A percentile compares a stretch with the other conserved stretches of the same genome.
These are phyloP conservation scores for Cryphonectria japonica DNA, from an alignment of 2,329 filamentous ascomycete species.

Conservation along the genomic window DNA sequence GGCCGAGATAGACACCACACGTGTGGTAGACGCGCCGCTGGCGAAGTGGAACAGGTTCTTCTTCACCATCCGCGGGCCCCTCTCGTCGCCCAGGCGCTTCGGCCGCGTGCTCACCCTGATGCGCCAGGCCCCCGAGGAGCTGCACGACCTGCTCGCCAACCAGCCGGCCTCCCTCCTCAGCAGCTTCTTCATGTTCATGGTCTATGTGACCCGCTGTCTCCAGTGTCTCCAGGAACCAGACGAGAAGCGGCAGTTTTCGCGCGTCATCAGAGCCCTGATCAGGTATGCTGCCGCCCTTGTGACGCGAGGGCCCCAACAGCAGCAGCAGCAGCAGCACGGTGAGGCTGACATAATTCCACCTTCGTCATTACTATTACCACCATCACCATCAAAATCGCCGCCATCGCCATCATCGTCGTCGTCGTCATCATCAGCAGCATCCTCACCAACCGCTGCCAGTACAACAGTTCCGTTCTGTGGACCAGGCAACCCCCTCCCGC, in stretches of 20 bases:
- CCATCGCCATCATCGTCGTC: not conserved
- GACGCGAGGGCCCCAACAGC: not conserved
- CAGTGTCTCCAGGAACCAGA: not conserved
- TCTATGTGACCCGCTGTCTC: constrained; percentile 12
- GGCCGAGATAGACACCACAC: not conserved
- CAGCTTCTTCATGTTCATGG: constrained; percentile 21
- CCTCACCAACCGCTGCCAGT: not conserved
- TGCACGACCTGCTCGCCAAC: constrained; percentile 7
- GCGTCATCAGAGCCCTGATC: constrained; percentile 17
- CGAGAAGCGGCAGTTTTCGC: constrained; percentile 15
- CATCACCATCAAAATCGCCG: not conserved
- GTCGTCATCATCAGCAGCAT: not conserved
- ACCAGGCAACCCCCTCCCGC: constrained; percentile 10
- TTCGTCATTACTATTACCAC: not conserved
- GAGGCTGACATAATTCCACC: not conserved
- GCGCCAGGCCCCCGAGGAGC: constrained; percentile 21
- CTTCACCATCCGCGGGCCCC: constrained; percentile 10
- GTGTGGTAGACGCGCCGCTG: not conserved
- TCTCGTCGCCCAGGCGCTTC: constrained; percentile 11
- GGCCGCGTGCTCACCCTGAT: constrained; percentile 17
- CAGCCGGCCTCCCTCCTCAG: constrained; percentile 18
- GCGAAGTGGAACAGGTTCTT: constrained; percentile 13
- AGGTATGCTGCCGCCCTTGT: constrained; percentile 12
- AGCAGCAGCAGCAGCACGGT: not conserved
- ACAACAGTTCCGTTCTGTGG: not conserved